phyloP scores from a whole-genome alignment of 345 rosid genomes.

The Gossypium longicalyx region DNA sequence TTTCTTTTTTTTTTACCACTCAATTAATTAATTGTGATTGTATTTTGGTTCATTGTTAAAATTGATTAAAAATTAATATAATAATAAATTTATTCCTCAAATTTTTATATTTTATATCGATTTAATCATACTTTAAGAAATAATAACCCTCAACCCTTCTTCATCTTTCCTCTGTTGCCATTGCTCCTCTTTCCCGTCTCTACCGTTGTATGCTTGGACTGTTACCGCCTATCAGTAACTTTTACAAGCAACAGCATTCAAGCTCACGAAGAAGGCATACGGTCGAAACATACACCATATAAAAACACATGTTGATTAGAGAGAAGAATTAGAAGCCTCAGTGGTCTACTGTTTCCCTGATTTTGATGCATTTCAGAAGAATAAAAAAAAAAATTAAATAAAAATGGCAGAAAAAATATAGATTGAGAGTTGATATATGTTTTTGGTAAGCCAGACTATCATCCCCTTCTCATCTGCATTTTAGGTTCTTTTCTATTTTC shows the following conservation, averaged over 20 bases:
- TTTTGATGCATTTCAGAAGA: slow-evolving; percentile 33
- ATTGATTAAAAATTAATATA: too few relatives aligned
- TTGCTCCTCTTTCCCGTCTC: neutral
- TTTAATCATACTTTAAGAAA: too few relatives aligned
- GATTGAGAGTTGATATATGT: neutral
- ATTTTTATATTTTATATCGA: too few relatives aligned
- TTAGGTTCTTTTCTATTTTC: slow-evolving; percentile 13
- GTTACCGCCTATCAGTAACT: neutral
- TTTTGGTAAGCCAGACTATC: neutral
- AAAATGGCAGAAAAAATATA: neutral
- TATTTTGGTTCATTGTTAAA: too few relatives aligned
- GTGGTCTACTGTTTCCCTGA: slow-evolving; percentile 29
- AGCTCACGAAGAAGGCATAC: too few relatives aligned
- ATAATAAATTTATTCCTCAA: too few relatives aligned
- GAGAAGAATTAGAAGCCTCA: slow-evolving; percentile 26
- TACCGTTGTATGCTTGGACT: neutral
- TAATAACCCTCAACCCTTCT: neutral
- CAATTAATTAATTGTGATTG: too few relatives aligned
- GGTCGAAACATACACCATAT: neutral
- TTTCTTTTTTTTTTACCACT: too few relatives aligned
- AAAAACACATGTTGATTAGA: slow-evolving; percentile 19
- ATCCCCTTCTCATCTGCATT: slow-evolving; percentile 20
- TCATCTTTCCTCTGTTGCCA: neutral
- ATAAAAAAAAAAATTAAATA: neutral
- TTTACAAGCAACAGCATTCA: too few relatives aligned